A percentile compares a stretch with the other conserved stretches of the same genome.
Conservation (phyloP, 1,139 yeast genomes). For the Ogataea hybrid region DNA sequence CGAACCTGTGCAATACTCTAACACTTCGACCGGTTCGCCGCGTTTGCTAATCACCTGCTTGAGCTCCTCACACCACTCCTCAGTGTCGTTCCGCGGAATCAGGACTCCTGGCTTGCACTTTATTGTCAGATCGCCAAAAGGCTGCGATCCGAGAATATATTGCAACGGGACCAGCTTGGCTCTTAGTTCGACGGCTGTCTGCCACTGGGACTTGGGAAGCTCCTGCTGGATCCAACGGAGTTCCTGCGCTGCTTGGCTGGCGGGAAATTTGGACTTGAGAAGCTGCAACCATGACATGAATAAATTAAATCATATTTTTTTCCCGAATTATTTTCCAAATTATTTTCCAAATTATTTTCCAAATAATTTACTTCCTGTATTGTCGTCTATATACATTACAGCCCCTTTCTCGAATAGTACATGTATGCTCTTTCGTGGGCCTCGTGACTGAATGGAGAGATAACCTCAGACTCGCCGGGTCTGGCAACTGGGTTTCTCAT, state of each 20-base stretch:
- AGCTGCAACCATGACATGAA: slow-evolving; percentile 14
- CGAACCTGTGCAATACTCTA: slow-evolving; percentile 87
- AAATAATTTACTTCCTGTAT: slow-evolving; percentile 3
- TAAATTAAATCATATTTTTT: background rate
- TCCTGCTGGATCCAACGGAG: slow-evolving; percentile 48
- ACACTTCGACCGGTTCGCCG: slow-evolving; percentile 30
- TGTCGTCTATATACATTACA: slow-evolving; percentile 36
- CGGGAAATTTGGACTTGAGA: slow-evolving; percentile 16
- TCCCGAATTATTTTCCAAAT: too few species aligned
- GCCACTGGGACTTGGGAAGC: slow-evolving; percentile 34
- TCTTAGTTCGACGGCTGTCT: slow-evolving; percentile 37
- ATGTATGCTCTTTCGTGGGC: slow-evolving; percentile 94
- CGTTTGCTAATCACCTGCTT: slow-evolving; percentile 30
- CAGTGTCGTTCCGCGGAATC: slow-evolving; percentile 95
- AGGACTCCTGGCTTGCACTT: slow-evolving; percentile 63
- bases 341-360: too few species aligned
- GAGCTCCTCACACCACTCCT: slow-evolving; percentile 72
- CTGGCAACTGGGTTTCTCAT: slow-evolving; percentile 96
- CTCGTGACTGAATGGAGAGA: slow-evolving; percentile 80
- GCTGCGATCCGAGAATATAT: slow-evolving; percentile 81
- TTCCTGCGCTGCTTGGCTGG: slow-evolving; percentile 40
- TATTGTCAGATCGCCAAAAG: slow-evolving; percentile 71
- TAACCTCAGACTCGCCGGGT: slow-evolving; percentile 95
- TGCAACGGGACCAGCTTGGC: slow-evolving; percentile 65
- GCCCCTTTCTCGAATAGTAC: slow-evolving; percentile 84